A percentile compares a stretch with the other conserved stretches of the same genome.
These are phyloP conservation scores for Aspergillus cavernicola DNA, from an alignment of 495 filamentous ascomycete species.

Conservation along the genomic window DNA sequence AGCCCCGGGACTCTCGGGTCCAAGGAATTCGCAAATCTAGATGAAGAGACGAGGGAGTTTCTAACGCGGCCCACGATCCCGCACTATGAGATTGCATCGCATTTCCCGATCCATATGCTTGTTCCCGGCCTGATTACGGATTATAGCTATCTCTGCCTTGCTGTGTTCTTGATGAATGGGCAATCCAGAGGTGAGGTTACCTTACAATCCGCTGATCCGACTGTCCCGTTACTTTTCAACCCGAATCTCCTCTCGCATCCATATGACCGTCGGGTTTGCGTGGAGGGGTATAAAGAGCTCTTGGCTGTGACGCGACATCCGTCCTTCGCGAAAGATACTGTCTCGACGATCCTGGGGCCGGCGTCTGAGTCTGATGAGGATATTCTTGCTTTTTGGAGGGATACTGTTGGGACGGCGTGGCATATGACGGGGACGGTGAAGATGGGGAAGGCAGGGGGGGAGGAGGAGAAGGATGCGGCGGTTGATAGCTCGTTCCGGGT, in stretches of 20 bases:
- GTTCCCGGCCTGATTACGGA: constrained; percentile 25
- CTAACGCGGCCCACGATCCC: constrained; percentile 45
- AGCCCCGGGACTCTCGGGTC: constrained; percentile 38
- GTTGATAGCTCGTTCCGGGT: constrained; percentile 56
- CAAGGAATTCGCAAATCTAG: constrained; percentile 41
- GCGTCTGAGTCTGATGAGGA: constrained; percentile 53
- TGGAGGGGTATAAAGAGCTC: constrained; percentile 50
- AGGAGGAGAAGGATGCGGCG: constrained; percentile 42
- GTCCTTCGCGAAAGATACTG: constrained; percentile 43
- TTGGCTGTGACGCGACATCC: constrained; percentile 42
- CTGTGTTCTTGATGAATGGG: constrained; percentile 35
- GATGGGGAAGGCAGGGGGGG: constrained; percentile 50
- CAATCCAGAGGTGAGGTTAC: constrained; percentile 48
- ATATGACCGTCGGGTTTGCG: constrained; percentile 52
- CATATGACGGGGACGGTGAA: constrained; percentile 60
- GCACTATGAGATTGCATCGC: constrained; percentile 40
- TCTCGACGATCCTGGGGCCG: constrained; percentile 40
- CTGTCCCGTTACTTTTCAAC: constrained; percentile 53
- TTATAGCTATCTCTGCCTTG: constrained; percentile 29
- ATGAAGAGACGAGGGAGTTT: constrained; percentile 31
- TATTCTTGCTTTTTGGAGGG: constrained; percentile 45
- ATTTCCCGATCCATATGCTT: constrained; percentile 28
- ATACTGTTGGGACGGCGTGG: constrained; percentile 36
- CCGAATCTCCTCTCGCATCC: constrained; percentile 53
- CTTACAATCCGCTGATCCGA: constrained; percentile 53